phyloP scores from a whole-genome alignment of 2,329 filamentous ascomycete species.

The Dothiorella sarmentorum region DNA sequence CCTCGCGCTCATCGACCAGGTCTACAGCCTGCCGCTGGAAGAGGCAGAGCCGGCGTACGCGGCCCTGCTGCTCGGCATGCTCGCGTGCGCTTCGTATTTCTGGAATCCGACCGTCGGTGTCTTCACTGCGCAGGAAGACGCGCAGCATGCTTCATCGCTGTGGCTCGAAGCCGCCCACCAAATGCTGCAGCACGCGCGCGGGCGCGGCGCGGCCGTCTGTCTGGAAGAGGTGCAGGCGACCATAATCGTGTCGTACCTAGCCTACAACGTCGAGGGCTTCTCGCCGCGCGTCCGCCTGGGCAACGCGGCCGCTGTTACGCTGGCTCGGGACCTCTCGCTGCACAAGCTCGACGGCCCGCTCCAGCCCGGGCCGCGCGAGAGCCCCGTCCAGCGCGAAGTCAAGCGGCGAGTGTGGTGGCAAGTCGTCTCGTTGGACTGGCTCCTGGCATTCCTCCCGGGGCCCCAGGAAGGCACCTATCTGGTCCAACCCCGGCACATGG shows the following conservation, averaged over 20 bases:
- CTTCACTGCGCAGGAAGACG: background rate
- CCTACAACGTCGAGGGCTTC: conserved; percentile 35
- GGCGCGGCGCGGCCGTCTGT: conserved; percentile 19
- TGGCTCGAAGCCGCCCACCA: background rate
- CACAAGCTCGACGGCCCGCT: conserved; percentile 23
- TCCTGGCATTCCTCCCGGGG: conserved; percentile 20
- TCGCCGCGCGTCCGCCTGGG: conserved; percentile 24
- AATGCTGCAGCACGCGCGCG: background rate
- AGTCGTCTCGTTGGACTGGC: conserved; percentile 36
- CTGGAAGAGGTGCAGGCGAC: conserved; percentile 38
- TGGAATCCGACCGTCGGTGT: background rate
- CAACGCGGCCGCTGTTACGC: background rate
- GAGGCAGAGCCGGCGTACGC: background rate
- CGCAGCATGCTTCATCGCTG: too few relatives aligned
- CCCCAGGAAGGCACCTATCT: conserved; percentile 36
- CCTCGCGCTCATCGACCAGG: background rate
- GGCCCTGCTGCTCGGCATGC: background rate
- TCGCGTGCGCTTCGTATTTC: background rate
- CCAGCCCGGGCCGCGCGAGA: background rate
- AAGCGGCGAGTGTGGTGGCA: conserved; percentile 44
- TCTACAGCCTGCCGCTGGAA: background rate
- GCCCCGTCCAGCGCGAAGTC: conserved; percentile 31
- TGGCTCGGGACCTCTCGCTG: background rate
- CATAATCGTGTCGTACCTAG: conserved; percentile 33
- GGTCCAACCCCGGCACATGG: conserved; percentile 39